A percentile compares a stretch with the other conserved stretches of the same genome.
phyloP scores from a whole-genome alignment of 108 stramenopile species.

The Schizochytrium sp. region DNA sequence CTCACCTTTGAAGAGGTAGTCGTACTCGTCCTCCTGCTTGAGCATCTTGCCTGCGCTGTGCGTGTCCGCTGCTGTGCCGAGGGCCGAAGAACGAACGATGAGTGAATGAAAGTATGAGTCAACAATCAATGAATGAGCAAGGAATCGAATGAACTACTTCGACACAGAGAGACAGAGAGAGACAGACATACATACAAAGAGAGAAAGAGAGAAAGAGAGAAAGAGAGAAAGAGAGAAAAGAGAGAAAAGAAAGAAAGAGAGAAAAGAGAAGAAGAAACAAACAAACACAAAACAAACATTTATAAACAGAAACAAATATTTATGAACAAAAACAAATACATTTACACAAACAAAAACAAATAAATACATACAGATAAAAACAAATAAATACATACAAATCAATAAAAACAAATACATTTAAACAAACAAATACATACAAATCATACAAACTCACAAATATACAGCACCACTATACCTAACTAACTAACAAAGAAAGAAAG shows the following conservation, averaged over 20 bases:
- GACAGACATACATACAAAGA: not conserved
- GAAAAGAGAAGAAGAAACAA: not conserved
- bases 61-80: too few species aligned
- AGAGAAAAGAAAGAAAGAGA: not conserved
- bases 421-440: too few species aligned
- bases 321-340: too few species aligned
- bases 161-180: not conserved
- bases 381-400: too few species aligned
- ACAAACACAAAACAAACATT: not conserved
- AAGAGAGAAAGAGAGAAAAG: not conserved
- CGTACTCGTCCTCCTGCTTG: slow-evolving; percentile 92
- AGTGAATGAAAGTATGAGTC: not conserved
- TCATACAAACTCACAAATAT: too few species aligned
- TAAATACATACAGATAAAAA: too few species aligned
- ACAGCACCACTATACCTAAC: too few species aligned
- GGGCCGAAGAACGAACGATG: too few species aligned
- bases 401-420: too few species aligned
- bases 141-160: not conserved
- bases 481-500: not conserved
- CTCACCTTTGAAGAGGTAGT: slow-evolving; percentile 94
- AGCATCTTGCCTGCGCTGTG: slow-evolving; percentile 8
- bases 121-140: not conserved
- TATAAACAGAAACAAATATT: too few species aligned
- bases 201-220: not conserved
- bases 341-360: too few species aligned